A percentile compares a stretch with the other conserved stretches of the same genome.
Evolutionary conservation across 352 stramenopile genomes (phyloP).

Genomic region (Phytopythium aichiense): DNA sequence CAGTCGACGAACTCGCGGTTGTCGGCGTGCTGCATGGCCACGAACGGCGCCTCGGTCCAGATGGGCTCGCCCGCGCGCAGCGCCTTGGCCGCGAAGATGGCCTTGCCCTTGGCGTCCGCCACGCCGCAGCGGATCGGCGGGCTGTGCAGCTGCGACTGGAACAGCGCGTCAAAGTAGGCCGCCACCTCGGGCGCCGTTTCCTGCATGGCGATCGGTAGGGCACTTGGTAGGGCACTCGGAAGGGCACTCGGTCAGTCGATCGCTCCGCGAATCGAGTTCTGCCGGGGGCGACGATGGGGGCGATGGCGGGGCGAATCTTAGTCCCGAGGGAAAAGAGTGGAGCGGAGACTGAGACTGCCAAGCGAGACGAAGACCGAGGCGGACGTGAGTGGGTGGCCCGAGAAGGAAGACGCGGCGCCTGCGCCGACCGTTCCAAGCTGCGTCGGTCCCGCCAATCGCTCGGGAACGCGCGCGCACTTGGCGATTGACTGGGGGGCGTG

Average conservation of each 20-base stretch:
- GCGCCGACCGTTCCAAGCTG: conserved; percentile 1
- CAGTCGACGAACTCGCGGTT: conserved; percentile 80
- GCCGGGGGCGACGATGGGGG: not conserved
- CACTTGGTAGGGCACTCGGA: too few relatives aligned
- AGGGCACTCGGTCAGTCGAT: not conserved
- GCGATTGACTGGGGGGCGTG: not conserved
- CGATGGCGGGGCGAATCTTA: conserved; percentile 1
- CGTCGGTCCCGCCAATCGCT: conserved; percentile 2
- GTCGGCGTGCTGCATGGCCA: conserved; percentile 71
- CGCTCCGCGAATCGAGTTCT: conserved; percentile 1
- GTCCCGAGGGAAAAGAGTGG: conserved; percentile 4
- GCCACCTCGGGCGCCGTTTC: conserved; percentile 35
- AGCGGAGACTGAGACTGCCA: not conserved
- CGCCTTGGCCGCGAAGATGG: conserved; percentile 50
- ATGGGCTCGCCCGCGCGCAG: conserved; percentile 61
- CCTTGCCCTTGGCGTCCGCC: conserved; percentile 62
- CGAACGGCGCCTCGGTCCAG: conserved; percentile 55
- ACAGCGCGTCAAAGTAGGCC: conserved; percentile 60
- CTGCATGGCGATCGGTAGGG: conserved; percentile 23
- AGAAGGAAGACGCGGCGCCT: not conserved
- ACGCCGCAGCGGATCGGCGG: conserved; percentile 53
- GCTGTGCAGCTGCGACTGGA: conserved; percentile 43
- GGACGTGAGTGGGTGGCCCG: not conserved
- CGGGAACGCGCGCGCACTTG: conserved; percentile 2
- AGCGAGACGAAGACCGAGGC: not conserved